phyloP scores from a whole-genome alignment of 163 green algal genomes.

The Trebouxiophyceae sp. region DNA sequence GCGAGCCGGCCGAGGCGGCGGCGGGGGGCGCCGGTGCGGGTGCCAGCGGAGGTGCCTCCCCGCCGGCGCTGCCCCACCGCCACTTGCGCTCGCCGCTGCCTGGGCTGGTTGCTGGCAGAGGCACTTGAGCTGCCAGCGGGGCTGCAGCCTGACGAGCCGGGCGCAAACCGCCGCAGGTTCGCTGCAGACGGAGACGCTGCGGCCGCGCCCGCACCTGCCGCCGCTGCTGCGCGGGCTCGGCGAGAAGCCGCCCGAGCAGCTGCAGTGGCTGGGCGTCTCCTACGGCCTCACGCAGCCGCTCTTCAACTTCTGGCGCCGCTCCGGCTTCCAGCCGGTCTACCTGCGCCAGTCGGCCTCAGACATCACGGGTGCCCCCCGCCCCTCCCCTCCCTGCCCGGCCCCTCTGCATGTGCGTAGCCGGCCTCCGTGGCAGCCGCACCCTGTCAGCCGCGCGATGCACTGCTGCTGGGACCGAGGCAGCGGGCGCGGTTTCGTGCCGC shows the following conservation, averaged over 20 bases:
- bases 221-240: slow-evolving; percentile 76
- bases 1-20: no score
- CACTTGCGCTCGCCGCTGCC: no score
- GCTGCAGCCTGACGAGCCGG: neutral
- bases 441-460: no score
- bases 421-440: no score
- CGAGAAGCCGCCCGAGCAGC: slow-evolving; percentile 53
- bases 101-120: no score
- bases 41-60: no score
- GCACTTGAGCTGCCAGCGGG: no score
- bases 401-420: neutral
- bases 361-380: slow-evolving; percentile 33
- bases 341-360: slow-evolving; percentile 78
- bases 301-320: slow-evolving; percentile 86
- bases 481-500: no score
- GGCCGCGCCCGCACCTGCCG: slow-evolving; percentile 68
- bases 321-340: slow-evolving; percentile 81
- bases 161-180: no score
- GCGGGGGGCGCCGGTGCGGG: no score
- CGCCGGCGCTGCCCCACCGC: no score
- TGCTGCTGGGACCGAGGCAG: no score
- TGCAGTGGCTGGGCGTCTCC: slow-evolving; percentile 88
- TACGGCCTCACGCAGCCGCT: slow-evolving; percentile 87
- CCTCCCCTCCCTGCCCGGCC: neutral
- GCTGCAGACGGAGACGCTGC: slow-evolving; percentile 56